Evolutionary conservation across 768 basidiomycete genomes (phyloP).

Genomic region (Austroboletus eburneus): DNA sequence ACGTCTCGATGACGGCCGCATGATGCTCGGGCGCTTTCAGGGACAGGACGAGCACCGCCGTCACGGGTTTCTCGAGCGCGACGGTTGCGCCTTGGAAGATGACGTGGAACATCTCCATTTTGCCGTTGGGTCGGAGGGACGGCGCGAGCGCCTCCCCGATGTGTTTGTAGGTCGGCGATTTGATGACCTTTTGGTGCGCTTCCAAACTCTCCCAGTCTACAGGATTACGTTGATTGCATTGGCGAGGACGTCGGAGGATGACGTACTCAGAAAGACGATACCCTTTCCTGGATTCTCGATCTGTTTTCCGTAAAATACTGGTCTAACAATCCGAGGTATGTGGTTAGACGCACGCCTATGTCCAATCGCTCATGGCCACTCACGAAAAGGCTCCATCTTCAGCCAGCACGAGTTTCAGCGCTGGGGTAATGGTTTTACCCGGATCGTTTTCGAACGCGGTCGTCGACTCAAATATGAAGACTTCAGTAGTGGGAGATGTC

Average conservation of each 20-base stretch:
- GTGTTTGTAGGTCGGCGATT: neutral
- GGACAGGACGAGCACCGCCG: conserved; percentile 14
- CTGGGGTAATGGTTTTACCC: neutral
- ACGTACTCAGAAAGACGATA: conserved; percentile 17
- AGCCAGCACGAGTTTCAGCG: neutral
- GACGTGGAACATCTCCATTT: conserved; percentile 5
- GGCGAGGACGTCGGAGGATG: neutral
- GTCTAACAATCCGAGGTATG: no score
- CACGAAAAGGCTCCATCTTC: neutral
- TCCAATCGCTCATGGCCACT: neutral
- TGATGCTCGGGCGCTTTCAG: conserved; percentile 25
- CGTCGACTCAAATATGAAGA: conserved; percentile 18
- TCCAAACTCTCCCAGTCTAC: conserved; percentile 27
- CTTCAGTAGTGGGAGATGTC: conserved; percentile 19
- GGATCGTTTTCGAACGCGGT: neutral
- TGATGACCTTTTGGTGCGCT: conserved; percentile 14
- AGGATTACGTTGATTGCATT: neutral
- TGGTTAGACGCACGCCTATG: no score
- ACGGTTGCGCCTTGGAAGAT: neutral
- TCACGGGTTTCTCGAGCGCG: conserved; percentile 20
- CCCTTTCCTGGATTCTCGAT: conserved; percentile 14
- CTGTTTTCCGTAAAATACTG: conserved; percentile 17
- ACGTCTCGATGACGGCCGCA: conserved; percentile 4
- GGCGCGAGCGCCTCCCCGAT: conserved; percentile 6
- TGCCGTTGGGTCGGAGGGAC: conserved; percentile 3